Evolutionary conservation across 805 yeast genomes (phyloP).

Genomic region (Ogataea nakhonphanomensis): DNA sequence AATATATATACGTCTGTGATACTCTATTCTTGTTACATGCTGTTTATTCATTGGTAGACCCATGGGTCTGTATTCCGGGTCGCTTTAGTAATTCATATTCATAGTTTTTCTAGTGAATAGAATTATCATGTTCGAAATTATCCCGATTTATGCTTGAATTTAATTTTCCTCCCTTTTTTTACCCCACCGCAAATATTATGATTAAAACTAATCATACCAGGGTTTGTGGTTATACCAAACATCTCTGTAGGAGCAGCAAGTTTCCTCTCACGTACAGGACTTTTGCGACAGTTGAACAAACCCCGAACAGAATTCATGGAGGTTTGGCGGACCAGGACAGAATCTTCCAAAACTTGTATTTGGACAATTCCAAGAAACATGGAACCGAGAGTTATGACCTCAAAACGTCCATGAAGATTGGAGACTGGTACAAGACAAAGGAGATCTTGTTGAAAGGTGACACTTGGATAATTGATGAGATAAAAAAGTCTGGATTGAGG

Average conservation of each 20-base stretch:
- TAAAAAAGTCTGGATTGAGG: slow-evolving; percentile 78
- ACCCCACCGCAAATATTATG: slow-evolving; percentile 9
- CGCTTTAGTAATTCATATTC: no score
- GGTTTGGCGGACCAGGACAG: slow-evolving; percentile 81
- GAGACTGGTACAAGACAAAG: slow-evolving; percentile 91
- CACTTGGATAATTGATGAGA: slow-evolving; percentile 85
- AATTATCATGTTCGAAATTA: not conserved
- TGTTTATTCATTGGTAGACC: no score
- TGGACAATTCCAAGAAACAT: slow-evolving; percentile 47
- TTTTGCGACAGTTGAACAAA: slow-evolving; percentile 44
- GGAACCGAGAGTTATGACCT: slow-evolving; percentile 58
- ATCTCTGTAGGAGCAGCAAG: not conserved
- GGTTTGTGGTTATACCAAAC: not conserved
- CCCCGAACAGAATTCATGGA: slow-evolving; percentile 58
- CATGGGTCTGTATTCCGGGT: no score
- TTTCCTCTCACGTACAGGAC: slow-evolving; percentile 12
- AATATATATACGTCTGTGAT: not conserved
- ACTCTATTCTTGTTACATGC: no score
- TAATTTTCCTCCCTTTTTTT: slow-evolving; percentile 1
- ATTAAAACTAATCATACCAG: not conserved
- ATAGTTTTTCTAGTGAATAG: no score
- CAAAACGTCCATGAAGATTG: slow-evolving; percentile 71
- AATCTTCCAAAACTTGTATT: slow-evolving; percentile 78
- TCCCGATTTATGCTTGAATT: not conserved
- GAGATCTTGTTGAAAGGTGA: slow-evolving; percentile 82